These are phyloP conservation scores for Bipolaris victoriae DNA, from an alignment of 2,329 filamentous ascomycete species.

Conservation along the genomic window DNA sequence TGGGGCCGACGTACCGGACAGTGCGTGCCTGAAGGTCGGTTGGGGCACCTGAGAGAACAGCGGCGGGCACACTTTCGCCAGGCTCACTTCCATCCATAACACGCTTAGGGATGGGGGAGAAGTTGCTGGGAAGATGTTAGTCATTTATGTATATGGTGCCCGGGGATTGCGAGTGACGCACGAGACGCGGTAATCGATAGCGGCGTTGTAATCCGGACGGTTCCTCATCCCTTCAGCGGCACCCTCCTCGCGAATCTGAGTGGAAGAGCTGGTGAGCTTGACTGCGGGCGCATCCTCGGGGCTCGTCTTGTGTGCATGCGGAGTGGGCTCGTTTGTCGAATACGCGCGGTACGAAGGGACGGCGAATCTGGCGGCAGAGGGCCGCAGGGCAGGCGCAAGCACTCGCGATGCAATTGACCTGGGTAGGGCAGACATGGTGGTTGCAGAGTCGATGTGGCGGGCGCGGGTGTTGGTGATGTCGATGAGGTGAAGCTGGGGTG, in stretches of 20 bases:
- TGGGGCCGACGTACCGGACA: constrained; percentile 71
- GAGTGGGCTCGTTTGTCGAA: constrained; percentile 32
- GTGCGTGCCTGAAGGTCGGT: constrained; percentile 91
- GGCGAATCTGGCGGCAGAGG: constrained; percentile 30
- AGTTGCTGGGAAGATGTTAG: constrained; percentile 66
- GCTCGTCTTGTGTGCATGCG: constrained; percentile 39
- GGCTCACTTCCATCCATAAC: constrained; percentile 92
- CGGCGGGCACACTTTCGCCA: constrained; percentile 74
- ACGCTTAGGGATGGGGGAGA: constrained; percentile 86
- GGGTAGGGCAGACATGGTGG: constrained; percentile 50
- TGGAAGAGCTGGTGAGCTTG: constrained; percentile 49
- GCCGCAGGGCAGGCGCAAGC: constrained; percentile 43
- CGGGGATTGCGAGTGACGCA: constrained; percentile 55
- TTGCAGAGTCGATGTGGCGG: constrained; percentile 23
- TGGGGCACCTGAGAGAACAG: constrained; percentile 88
- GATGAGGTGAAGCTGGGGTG: constrained; percentile 27
- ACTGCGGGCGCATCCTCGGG: constrained; percentile 47
- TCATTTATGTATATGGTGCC: constrained; percentile 4
- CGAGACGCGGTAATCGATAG: constrained; percentile 89
- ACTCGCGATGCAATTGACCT: constrained; percentile 51
- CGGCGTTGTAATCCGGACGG: constrained; percentile 80
- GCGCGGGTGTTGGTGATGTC: constrained; percentile 28
- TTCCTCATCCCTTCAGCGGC: constrained; percentile 64
- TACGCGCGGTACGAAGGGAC: constrained; percentile 42
- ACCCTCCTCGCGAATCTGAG: constrained; percentile 59